phyloP scores from a whole-genome alignment of 192 early-diverging fungal genomes.

The Gonapodya sp. region DNA sequence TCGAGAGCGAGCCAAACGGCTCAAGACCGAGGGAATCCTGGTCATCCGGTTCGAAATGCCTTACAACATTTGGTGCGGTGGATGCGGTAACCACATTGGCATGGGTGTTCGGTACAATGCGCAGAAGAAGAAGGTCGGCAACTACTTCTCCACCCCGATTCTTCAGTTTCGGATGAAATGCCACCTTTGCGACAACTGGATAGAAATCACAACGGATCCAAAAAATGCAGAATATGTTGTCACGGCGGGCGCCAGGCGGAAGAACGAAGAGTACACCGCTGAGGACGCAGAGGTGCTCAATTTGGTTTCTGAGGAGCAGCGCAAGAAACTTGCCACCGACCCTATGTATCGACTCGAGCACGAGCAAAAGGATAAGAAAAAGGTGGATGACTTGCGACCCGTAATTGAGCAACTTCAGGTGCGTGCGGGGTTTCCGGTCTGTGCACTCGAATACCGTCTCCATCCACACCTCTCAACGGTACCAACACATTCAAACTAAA shows the following conservation, averaged over 20 bases:
- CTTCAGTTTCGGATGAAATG: conserved; percentile 90
- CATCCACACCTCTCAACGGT: too few relatives aligned
- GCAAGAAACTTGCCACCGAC: conserved; percentile 31
- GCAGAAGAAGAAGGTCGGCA: conserved; percentile 86
- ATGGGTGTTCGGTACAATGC: conserved; percentile 92
- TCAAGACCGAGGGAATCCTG: conserved; percentile 75
- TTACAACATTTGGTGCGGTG: conserved; percentile 81
- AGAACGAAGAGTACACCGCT: conserved; percentile 63
- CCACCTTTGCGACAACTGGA: conserved; percentile 71
- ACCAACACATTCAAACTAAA: background rate
- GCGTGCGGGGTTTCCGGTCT: too few relatives aligned
- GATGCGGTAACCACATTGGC: conserved; percentile 75
- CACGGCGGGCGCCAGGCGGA: conserved; percentile 53
- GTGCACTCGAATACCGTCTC: too few relatives aligned
- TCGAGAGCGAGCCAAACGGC: conserved; percentile 74
- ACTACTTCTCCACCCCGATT: conserved; percentile 77
- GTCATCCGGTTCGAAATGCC: conserved; percentile 85
- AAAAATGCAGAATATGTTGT: conserved; percentile 42
- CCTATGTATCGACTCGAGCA: conserved; percentile 57
- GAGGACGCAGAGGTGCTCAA: conserved; percentile 52
- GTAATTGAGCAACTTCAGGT: conserved; percentile 50
- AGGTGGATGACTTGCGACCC: conserved; percentile 31
- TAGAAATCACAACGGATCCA: conserved; percentile 91
- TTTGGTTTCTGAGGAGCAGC: conserved; percentile 45
- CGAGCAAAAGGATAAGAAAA: conserved; percentile 33